These are phyloP conservation scores for Volvox reticuliferus DNA, from an alignment of 139 green algal species.

Conservation along the genomic window DNA sequence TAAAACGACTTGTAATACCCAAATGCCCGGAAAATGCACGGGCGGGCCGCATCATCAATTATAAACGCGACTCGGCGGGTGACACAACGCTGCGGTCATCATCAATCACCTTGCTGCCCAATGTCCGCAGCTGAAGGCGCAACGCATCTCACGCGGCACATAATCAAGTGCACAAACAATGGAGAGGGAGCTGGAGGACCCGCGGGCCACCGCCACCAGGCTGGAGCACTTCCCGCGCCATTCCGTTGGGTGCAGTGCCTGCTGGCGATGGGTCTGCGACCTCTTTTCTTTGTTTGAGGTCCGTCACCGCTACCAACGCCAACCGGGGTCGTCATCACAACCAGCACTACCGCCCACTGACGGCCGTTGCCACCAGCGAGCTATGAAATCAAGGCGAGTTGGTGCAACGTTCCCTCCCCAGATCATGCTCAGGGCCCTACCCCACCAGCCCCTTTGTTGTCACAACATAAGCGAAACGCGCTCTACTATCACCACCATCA, in stretches of 20 bases:
- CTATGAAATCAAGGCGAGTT: too few relatives aligned
- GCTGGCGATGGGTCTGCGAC: neutral
- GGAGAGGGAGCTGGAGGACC: neutral
- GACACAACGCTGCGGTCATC: neutral
- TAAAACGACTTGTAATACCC: neutral
- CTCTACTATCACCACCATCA: too few relatives aligned
- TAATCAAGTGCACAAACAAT: neutral
- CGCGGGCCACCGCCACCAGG: neutral
- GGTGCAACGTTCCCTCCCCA: too few relatives aligned
- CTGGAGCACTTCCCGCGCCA: neutral
- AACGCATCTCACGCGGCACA: neutral
- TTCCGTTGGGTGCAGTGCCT: neutral
- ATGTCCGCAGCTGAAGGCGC: constrained; percentile 4
- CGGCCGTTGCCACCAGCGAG: too few relatives aligned
- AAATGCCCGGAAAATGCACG: neutral
- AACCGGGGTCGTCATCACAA: neutral
- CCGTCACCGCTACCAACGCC: too few relatives aligned
- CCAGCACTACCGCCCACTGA: neutral
- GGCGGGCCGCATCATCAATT: constrained; percentile 2
- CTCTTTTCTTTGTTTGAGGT: too few relatives aligned
- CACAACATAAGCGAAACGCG: too few relatives aligned
- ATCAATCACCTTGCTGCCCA: neutral
- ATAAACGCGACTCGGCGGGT: neutral
- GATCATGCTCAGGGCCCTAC: too few relatives aligned
- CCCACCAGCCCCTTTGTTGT: too few relatives aligned